phyloP scores from a whole-genome alignment of 148 eudicot genomes.

The Agrostemma githago region DNA sequence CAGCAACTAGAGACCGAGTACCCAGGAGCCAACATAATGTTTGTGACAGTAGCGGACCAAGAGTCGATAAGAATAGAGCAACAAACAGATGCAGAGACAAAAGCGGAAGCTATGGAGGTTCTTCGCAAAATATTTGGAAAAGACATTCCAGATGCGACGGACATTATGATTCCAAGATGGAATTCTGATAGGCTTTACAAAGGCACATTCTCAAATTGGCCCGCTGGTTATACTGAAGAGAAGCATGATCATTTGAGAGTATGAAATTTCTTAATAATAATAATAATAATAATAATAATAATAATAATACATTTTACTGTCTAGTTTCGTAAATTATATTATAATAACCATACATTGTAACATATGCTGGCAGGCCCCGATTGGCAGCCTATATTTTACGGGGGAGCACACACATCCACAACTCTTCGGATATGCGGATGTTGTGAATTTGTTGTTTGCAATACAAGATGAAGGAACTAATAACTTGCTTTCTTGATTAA shows the following conservation, averaged over 20 bases:
- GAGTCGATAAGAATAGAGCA: slow-evolving; percentile 31
- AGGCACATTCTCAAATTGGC: slow-evolving; percentile 32
- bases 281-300: no score
- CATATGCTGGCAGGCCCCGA: slow-evolving; percentile 17
- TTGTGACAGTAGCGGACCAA: slow-evolving; percentile 21
- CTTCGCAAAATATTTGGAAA: slow-evolving; percentile 33
- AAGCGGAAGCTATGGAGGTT: slow-evolving; percentile 29
- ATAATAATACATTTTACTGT: no score
- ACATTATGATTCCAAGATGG: slow-evolving; percentile 31
- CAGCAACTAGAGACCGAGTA: slow-evolving; percentile 33
- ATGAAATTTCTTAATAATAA: not conserved
- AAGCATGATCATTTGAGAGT: slow-evolving; percentile 27
- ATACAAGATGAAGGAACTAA: no score
- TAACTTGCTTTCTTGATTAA: no score
- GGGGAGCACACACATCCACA: slow-evolving; percentile 32
- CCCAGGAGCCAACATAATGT: slow-evolving; percentile 30
- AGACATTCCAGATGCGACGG: slow-evolving; percentile 25
- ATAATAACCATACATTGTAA: not conserved
- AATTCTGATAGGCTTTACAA: slow-evolving; percentile 27
- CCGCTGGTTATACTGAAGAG: slow-evolving; percentile 23
- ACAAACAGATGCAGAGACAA: slow-evolving; percentile 26
- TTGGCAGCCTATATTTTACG: slow-evolving; percentile 29
- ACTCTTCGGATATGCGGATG: slow-evolving; percentile 28
- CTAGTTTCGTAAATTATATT: no score
- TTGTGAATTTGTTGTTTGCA: no score